Evolutionary conservation across 108 stramenopile species (phyloP).

Genomic region (Cyclotella atomus): DNA sequence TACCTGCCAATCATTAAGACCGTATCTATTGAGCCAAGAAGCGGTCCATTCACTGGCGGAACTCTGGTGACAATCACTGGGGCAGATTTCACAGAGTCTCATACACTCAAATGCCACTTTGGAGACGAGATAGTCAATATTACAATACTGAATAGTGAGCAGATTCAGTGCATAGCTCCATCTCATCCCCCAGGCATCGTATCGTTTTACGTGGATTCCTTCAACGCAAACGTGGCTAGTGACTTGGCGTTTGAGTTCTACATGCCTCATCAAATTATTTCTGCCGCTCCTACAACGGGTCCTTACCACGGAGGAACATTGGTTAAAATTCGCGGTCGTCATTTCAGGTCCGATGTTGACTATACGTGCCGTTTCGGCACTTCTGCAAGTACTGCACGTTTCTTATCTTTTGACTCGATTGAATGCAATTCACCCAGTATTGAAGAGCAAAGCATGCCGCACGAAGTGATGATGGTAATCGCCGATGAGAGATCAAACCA

Average conservation of each 20-base stretch:
- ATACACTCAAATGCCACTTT: slow-evolving; percentile 18
- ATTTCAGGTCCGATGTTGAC: slow-evolving; percentile 27
- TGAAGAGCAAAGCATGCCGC: background rate
- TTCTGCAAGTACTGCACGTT: background rate
- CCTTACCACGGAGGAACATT: slow-evolving; percentile 37
- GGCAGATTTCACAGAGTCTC: slow-evolving; percentile 22
- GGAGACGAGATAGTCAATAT: slow-evolving; percentile 7
- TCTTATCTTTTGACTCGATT: slow-evolving; percentile 20
- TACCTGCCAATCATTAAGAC: slow-evolving; percentile 17
- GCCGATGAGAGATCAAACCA: slow-evolving; percentile 26
- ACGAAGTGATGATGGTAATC: slow-evolving; percentile 1
- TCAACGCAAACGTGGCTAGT: slow-evolving; percentile 14
- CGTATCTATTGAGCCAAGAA: slow-evolving; percentile 32
- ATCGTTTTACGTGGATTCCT: slow-evolving; percentile 11
- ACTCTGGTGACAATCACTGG: slow-evolving; percentile 46
- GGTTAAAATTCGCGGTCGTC: slow-evolving; percentile 30
- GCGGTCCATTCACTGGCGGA: slow-evolving; percentile 35
- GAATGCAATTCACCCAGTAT: slow-evolving; percentile 32
- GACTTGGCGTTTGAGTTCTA: slow-evolving; percentile 38
- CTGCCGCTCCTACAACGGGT: slow-evolving; percentile 28
- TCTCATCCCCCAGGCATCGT: slow-evolving; percentile 42
- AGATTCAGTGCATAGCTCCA: slow-evolving; percentile 38
- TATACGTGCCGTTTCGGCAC: slow-evolving; percentile 41
- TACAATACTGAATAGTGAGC: slow-evolving; percentile 12
- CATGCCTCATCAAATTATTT: slow-evolving; percentile 23